These are phyloP conservation scores for Punctularia strigosozonata DNA, from an alignment of 768 basidiomycete genomes.

Conservation along the genomic window DNA sequence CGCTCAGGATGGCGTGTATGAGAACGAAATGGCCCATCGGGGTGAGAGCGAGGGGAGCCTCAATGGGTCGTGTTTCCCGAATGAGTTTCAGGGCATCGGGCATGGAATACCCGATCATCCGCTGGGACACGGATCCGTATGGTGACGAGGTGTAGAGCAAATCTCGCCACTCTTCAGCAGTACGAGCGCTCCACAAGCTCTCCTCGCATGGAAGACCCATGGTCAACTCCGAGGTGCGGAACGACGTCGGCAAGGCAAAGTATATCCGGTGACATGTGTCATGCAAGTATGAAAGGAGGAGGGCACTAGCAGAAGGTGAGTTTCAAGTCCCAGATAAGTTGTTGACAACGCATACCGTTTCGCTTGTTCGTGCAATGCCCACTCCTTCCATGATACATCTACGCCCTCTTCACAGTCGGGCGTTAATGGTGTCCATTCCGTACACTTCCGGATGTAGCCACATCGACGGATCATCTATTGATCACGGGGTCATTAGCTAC, in stretches of 20 bases:
- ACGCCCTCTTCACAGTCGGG: conserved; percentile 21
- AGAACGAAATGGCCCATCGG: conserved; percentile 13
- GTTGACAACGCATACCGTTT: conserved; percentile 28
- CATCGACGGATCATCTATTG: conserved; percentile 18
- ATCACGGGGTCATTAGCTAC: background rate
- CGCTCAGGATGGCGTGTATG: conserved; percentile 12
- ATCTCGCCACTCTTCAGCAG: conserved; percentile 35
- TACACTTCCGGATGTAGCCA: conserved; percentile 27
- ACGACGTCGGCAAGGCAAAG: conserved; percentile 31
- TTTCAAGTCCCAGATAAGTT: background rate
- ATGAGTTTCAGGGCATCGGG: conserved; percentile 7
- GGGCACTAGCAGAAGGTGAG: conserved; percentile 4
- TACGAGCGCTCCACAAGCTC: conserved; percentile 32
- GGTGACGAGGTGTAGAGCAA: conserved; percentile 23
- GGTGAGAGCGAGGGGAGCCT: conserved; percentile 5
- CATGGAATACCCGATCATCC: conserved; percentile 7
- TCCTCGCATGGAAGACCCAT: conserved; percentile 40
- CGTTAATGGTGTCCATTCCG: conserved; percentile 25
- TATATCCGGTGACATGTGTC: conserved; percentile 39
- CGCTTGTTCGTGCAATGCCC: conserved; percentile 37
- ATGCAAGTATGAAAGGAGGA: conserved; percentile 33
- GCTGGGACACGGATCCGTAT: conserved; percentile 5
- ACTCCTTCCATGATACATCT: conserved; percentile 35
- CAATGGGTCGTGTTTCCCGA: conserved; percentile 5
- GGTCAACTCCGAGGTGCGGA: conserved; percentile 31